Percentiles rank a stretch among this genome's conserved stretches.
phyloP scores from a whole-genome alignment of 805 yeast species.

The Nematodospora valgi region DNA sequence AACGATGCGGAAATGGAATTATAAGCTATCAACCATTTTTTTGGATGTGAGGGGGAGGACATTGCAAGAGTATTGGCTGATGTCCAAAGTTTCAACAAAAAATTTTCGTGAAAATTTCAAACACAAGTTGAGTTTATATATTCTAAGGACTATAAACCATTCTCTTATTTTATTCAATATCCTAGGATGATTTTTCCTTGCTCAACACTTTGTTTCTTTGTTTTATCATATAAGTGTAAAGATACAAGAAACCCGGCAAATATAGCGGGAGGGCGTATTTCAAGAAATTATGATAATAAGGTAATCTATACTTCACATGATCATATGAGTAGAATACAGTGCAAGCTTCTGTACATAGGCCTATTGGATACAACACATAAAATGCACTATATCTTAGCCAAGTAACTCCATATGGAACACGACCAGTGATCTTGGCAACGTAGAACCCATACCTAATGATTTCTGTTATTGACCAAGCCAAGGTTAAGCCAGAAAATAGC shows the following conservation, averaged over 20 bases:
- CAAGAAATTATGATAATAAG: slow-evolving; percentile 17
- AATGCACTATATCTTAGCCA: slow-evolving; percentile 31
- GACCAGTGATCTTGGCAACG: slow-evolving; percentile 15
- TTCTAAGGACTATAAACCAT: no score
- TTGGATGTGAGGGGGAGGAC: slow-evolving; percentile 14
- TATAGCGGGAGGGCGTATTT: slow-evolving; percentile 21
- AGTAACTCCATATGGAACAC: slow-evolving; percentile 16
- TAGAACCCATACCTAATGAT: slow-evolving; percentile 27
- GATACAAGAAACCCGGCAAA: slow-evolving; percentile 26
- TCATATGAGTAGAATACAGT: slow-evolving; percentile 21
- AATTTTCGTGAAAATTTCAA: no score
- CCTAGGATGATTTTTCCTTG: background rate
- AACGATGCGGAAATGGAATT: slow-evolving; percentile 40
- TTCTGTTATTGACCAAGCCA: slow-evolving; percentile 31
- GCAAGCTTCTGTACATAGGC: slow-evolving; percentile 23
- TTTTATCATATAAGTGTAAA: slow-evolving; percentile 28
- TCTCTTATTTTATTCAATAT: no score
- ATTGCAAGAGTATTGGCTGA: no score
- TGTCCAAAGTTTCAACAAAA: no score
- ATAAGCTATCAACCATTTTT: slow-evolving; percentile 39
- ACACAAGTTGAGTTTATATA: no score
- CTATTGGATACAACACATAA: slow-evolving; percentile 28
- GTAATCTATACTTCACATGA: slow-evolving; percentile 4
- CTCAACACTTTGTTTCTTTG: slow-evolving; percentile 23
- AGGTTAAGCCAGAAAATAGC: slow-evolving; percentile 18